Percentiles rank a stretch among this genome's conserved stretches.
phyloP scores from a whole-genome alignment of 352 stramenopile species.

The Phytophthora vignae region DNA sequence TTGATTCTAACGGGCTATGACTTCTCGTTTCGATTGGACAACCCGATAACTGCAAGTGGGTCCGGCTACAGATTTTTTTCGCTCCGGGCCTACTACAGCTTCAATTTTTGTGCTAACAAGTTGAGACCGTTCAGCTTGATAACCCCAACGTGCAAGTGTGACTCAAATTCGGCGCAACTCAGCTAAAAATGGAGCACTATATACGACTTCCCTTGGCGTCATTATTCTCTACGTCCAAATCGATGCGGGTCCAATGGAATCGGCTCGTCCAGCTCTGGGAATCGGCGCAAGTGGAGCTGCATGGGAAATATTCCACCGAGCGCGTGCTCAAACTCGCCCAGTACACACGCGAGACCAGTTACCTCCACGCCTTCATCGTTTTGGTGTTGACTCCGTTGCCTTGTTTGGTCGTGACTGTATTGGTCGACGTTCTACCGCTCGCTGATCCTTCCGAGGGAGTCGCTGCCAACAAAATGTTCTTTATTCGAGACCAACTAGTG shows the following conservation, averaged over 20 bases:
- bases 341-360: not conserved
- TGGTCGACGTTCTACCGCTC: constrained; percentile 6
- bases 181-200: too few relatives aligned
- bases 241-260: not conserved
- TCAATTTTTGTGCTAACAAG: too few relatives aligned
- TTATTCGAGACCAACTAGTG: not conserved
- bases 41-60: not conserved
- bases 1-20: too few relatives aligned
- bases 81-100: too few relatives aligned
- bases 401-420: constrained; percentile 3
- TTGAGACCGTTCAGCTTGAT: too few relatives aligned
- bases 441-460: constrained; percentile 3
- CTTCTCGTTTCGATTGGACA: not conserved
- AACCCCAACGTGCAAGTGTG: too few relatives aligned
- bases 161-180: too few relatives aligned
- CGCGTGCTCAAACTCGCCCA: not conserved
- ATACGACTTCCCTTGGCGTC: too few relatives aligned
- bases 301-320: not conserved
- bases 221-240: too few relatives aligned
- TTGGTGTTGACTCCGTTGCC: constrained; percentile 4
- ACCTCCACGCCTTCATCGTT: not conserved
- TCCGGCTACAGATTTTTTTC: not conserved
- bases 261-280: not conserved
- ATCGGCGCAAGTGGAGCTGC: constrained; percentile 1
- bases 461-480: constrained; percentile 1